Percentiles rank a stretch among this genome's conserved stretches.
Evolutionary conservation across 2,329 filamentous ascomycete genomes (phyloP).

Genomic region (Stemphylium lycopersici): DNA sequence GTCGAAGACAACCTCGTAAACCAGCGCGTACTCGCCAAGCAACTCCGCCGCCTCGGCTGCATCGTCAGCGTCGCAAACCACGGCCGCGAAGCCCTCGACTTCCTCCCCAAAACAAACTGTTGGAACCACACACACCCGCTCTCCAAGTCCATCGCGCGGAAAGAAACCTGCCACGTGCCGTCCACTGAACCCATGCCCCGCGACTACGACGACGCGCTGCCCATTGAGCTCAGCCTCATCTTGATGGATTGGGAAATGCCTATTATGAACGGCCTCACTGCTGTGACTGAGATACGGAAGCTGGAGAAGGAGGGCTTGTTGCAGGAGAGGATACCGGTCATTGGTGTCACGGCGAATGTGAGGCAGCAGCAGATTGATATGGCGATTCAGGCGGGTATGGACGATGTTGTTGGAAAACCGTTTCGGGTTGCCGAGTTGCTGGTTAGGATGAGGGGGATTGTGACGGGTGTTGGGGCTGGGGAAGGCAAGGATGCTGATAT

Average conservation of each 20-base stretch:
- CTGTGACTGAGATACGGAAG: slow-evolving; percentile 34
- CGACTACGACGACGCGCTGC: background rate
- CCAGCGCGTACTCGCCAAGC: slow-evolving; percentile 50
- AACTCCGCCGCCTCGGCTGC: slow-evolving; percentile 47
- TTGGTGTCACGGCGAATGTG: slow-evolving; percentile 46
- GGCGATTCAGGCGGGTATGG: slow-evolving; percentile 43
- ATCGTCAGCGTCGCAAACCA: slow-evolving; percentile 48
- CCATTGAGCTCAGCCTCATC: slow-evolving; percentile 28
- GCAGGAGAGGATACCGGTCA: slow-evolving; percentile 32
- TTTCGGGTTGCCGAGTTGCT: slow-evolving; percentile 56
- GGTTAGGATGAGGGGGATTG: slow-evolving; percentile 25
- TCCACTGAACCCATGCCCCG: slow-evolving; percentile 6
- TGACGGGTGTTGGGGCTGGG: slow-evolving; percentile 3
- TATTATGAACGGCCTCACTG: slow-evolving; percentile 40
- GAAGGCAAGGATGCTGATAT: background rate
- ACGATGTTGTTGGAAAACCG: slow-evolving; percentile 75
- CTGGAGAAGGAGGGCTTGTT: slow-evolving; percentile 31
- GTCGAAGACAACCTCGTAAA: slow-evolving; percentile 52
- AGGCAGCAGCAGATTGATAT: slow-evolving; percentile 37
- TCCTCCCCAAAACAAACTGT: slow-evolving; percentile 34
- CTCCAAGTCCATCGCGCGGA: slow-evolving; percentile 58
- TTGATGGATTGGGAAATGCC: slow-evolving; percentile 48
- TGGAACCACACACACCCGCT: slow-evolving; percentile 25
- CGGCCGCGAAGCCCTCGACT: slow-evolving; percentile 46
- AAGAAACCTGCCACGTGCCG: slow-evolving; percentile 2